These are phyloP conservation scores for Irineochytrium annulatum DNA, from an alignment of 192 early-diverging fungal species.

Conservation along the genomic window DNA sequence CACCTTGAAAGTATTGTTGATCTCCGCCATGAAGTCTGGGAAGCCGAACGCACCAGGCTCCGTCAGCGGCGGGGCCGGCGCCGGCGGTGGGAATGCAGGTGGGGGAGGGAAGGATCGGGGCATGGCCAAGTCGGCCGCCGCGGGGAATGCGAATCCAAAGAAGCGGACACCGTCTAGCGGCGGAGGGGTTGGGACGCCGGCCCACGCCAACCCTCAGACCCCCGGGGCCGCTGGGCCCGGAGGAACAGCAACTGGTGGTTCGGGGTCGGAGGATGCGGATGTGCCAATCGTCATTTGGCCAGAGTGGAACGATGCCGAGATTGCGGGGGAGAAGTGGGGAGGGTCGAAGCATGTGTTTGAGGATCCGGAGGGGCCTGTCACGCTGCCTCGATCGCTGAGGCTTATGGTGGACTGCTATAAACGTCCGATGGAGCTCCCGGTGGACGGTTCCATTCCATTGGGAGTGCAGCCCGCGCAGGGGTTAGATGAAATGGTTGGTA, in stretches of 20 bases:
- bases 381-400: conserved; percentile 33
- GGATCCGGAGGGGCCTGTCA: conserved; percentile 44
- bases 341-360: conserved; percentile 55
- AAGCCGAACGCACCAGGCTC: no score
- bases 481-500: conserved; percentile 32
- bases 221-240: background rate
- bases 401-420: conserved; percentile 35
- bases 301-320: conserved; percentile 56
- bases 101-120: no score
- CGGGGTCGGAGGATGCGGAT: conserved; percentile 25
- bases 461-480: conserved; percentile 25
- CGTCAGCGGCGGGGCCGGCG: no score
- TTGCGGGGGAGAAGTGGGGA: conserved; percentile 58
- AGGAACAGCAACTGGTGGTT: background rate
- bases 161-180: conserved; percentile 30
- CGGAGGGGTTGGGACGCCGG: background rate
- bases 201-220: conserved; percentile 7
- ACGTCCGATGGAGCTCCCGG: conserved; percentile 33
- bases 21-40: no score
- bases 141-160: conserved; percentile 37
- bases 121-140: no score
- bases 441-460: conserved; percentile 31
- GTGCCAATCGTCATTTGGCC: conserved; percentile 47
- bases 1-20: no score
- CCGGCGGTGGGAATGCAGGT: no score